Conservation (phyloP, 768 basidiomycete species). For the Leucocoprinus birnbaumii region DNA sequence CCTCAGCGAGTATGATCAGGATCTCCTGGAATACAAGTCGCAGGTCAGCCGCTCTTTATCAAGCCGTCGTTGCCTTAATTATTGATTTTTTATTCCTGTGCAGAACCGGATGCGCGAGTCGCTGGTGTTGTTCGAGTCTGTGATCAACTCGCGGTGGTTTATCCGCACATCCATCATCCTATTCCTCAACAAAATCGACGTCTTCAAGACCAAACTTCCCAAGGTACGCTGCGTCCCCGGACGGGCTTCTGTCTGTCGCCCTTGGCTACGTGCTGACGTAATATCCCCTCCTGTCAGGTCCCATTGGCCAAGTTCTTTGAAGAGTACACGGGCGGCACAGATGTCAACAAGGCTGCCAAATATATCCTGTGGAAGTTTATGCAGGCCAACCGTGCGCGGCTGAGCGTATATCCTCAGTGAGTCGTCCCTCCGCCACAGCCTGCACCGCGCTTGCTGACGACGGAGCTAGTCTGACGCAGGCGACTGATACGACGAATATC, state of each 20-base stretch:
- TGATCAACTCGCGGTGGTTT: slow-evolving; percentile 94
- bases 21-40: slow-evolving; percentile 62
- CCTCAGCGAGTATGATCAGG: slow-evolving; percentile 74
- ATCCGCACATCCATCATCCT: slow-evolving; percentile 88
- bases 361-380: slow-evolving; percentile 95
- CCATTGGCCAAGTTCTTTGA: slow-evolving; percentile 80
- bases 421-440: slow-evolving; percentile 9
- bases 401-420: slow-evolving; percentile 78
- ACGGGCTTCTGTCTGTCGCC: background rate
- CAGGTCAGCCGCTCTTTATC: slow-evolving; percentile 39
- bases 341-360: slow-evolving; percentile 93
- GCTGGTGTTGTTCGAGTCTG: slow-evolving; percentile 85
- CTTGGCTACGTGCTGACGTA: background rate
- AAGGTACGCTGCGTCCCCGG: slow-evolving; percentile 26
- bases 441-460: slow-evolving; percentile 20
- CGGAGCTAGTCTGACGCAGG: slow-evolving; percentile 70
- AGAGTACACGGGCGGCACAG: slow-evolving; percentile 84
- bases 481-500: slow-evolving; percentile 86
- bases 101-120: slow-evolving; percentile 95
- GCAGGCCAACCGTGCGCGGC: slow-evolving; percentile 79
- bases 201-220: slow-evolving; percentile 87
- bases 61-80: background rate
- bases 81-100: too few relatives aligned
- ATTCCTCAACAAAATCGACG: slow-evolving; percentile 92
- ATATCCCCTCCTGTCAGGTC: slow-evolving; percentile 35